phyloP scores from a whole-genome alignment of 2,329 filamentous ascomycete genomes.

The Pseudogymnoascus sp. region DNA sequence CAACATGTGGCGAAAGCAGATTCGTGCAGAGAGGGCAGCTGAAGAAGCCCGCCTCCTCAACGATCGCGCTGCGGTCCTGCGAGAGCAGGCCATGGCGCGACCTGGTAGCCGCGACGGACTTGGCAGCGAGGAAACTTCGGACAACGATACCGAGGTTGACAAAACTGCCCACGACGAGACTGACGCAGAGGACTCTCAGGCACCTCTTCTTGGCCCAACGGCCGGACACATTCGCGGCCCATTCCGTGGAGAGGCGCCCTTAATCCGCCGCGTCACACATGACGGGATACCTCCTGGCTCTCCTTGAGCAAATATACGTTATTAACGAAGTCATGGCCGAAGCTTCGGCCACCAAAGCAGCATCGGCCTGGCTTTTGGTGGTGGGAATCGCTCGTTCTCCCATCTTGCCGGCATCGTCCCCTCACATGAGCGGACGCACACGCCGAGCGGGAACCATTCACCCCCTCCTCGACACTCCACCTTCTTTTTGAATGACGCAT shows the following conservation, averaged over 20 bases:
- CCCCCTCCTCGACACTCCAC: background rate
- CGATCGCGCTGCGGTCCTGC: constrained; percentile 26
- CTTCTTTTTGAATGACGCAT: background rate
- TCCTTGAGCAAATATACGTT: background rate
- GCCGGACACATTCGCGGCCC: background rate
- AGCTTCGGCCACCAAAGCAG: background rate
- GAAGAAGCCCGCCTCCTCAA: constrained; percentile 41
- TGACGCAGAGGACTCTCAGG: background rate
- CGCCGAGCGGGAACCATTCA: background rate
- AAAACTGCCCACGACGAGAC: background rate
- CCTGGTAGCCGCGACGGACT: background rate
- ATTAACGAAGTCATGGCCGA: background rate
- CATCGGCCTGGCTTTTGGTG: background rate
- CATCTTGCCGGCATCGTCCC: background rate
- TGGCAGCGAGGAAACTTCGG: background rate
- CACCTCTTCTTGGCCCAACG: background rate
- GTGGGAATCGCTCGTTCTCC: background rate
- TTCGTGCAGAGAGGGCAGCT: constrained; percentile 64
- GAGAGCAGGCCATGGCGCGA: constrained; percentile 20
- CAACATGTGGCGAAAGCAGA: constrained; percentile 86
- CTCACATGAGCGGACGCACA: background rate
- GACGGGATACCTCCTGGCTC: background rate
- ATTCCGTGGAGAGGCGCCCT: background rate
- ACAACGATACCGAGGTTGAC: background rate
- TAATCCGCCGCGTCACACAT: background rate